Conservation (phyloP, 2,329 filamentous ascomycete species). For the Fusarium sublunatum region DNA sequence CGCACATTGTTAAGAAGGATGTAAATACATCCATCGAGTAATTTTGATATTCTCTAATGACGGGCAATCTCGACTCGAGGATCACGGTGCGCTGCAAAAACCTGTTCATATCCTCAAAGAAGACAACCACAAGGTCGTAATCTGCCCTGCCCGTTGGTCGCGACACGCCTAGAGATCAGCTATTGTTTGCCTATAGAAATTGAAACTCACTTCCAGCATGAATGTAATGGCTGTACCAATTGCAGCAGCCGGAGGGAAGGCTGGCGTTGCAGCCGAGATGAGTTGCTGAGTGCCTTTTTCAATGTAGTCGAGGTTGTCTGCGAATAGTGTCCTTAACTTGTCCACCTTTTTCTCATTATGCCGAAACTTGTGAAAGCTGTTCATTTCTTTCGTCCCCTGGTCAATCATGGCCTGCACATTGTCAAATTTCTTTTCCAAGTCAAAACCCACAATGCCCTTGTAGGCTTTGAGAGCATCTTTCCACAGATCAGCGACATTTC, state of each 20-base stretch:
- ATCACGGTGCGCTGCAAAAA: constrained; percentile 52
- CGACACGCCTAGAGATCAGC: constrained; percentile 40
- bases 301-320: constrained; percentile 46
- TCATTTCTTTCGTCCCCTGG: constrained; percentile 45
- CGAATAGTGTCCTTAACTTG: constrained; percentile 47
- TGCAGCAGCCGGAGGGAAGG: constrained; percentile 50
- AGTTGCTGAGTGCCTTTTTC: constrained; percentile 48
- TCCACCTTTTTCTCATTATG: constrained; percentile 51
- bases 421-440: constrained; percentile 46
- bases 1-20: constrained; percentile 49
- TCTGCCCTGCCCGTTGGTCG: constrained; percentile 51
- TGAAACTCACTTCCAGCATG: constrained; percentile 42
- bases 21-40: constrained; percentile 53
- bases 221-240: constrained; percentile 51
- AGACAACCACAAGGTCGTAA: constrained; percentile 52
- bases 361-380: constrained; percentile 48
- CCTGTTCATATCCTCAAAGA: constrained; percentile 53
- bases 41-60: constrained; percentile 46
- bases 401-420: constrained; percentile 43
- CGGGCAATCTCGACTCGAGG: constrained; percentile 48
- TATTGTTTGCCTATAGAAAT: not conserved
- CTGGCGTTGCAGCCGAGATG: constrained; percentile 44
- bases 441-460: constrained; percentile 49
- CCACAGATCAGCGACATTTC: constrained; percentile 49
- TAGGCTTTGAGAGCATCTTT: constrained; percentile 48